Conservation (phyloP, 306 rosid genomes). For the Inga leiocalycina region DNA sequence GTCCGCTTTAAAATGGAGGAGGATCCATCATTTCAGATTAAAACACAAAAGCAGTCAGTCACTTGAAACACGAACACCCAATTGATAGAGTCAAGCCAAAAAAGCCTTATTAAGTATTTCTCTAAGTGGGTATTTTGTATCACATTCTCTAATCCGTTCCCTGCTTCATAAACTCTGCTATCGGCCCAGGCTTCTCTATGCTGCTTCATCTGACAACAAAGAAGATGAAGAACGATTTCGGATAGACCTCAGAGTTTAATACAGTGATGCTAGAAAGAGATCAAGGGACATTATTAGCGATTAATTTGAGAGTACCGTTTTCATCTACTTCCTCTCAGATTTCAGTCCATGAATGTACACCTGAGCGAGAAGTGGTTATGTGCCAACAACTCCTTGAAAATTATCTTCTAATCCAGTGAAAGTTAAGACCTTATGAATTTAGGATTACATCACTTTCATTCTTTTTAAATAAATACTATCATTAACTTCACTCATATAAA, state of each 20-base stretch:
- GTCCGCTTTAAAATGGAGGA: background rate
- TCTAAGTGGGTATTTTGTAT: background rate
- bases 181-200: background rate
- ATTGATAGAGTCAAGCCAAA: background rate
- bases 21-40: background rate
- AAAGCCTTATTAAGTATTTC: background rate
- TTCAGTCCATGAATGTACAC: background rate
- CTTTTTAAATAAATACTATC: background rate
- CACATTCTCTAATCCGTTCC: background rate
- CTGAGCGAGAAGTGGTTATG: background rate
- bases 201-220: background rate
- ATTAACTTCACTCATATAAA: background rate
- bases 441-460: background rate
- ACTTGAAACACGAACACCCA: background rate
- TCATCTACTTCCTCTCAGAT: background rate
- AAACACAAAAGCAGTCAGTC: background rate
- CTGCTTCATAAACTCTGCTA: background rate
- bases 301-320: background rate
- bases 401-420: background rate
- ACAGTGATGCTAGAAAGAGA: background rate
- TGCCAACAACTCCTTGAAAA: background rate
- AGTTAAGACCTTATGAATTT: background rate
- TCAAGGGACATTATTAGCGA: background rate
- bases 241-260: background rate
- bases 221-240: background rate